Conservation (phyloP, 345 rosid genomes). For the Lepidium didymum region DNA sequence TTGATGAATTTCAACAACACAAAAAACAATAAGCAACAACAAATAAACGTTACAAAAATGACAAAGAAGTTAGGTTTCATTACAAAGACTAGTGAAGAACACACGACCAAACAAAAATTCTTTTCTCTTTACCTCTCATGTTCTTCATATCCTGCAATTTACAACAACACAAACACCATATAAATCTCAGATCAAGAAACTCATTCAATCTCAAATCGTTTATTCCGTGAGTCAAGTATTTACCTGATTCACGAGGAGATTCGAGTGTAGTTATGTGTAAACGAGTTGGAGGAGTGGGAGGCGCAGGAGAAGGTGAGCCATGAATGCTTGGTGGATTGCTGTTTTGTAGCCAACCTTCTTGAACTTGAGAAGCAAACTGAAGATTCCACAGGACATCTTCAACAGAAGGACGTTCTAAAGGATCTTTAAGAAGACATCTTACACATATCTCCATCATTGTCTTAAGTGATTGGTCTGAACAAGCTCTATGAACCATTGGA, state of each 20-base stretch:
- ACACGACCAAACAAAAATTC: conserved; percentile 16
- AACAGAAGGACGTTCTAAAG: conserved; percentile 62
- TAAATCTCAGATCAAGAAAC: neutral
- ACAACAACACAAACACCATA: neutral
- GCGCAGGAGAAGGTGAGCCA: conserved; percentile 25
- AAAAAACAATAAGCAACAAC: neutral
- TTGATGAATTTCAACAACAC: neutral
- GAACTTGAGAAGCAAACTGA: conserved; percentile 92
- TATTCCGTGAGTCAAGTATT: neutral
- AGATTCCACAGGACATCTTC: conserved; percentile 95
- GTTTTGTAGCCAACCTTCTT: conserved; percentile 31
- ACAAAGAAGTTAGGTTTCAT: neutral
- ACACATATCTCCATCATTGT: conserved; percentile 74
- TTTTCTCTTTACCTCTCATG: conserved; percentile 25
- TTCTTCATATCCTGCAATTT: conserved; percentile 27
- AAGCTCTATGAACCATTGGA: conserved; percentile 45
- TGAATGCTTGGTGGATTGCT: conserved; percentile 24
- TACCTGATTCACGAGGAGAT: conserved; percentile 30
- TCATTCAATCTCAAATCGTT: neutral
- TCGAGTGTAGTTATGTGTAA: conserved; percentile 26
- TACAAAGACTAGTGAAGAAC: conserved; percentile 3
- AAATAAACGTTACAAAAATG: neutral
- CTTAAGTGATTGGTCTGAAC: conserved; percentile 71
- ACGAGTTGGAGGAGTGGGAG: conserved; percentile 26
- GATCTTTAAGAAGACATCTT: conserved; percentile 61